Evolutionary conservation across 495 filamentous ascomycete genomes (phyloP), one percentile per base, ranked within the genome.

Genomic region (Pyrenopolyporus hunteri): DNA sequence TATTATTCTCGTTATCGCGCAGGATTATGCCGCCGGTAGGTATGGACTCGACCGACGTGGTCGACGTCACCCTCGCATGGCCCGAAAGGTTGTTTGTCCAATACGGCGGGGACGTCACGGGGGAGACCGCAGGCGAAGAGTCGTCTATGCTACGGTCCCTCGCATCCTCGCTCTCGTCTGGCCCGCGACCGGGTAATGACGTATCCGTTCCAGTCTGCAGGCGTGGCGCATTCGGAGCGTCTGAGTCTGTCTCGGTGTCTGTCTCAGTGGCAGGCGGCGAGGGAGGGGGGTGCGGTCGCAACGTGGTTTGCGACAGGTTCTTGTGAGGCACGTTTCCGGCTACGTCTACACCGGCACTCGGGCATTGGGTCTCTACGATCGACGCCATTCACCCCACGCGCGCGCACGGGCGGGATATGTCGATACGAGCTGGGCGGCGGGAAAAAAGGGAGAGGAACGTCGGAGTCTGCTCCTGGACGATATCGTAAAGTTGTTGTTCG

Each of bases 1-100:
- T 74, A 51, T 73, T 73, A 17, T 64, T 75, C 55, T 81, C 79
- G 68, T 83, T 83, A 57, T 85, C 82, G 33, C 74, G 77, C 40
- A 85, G 65, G 11, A 73, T 80, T 46, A 85, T 85, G 22, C 75
- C 80, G 19, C 79, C 79, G 2, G 64, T 58, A 0, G 72, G 68
- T 10, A 76, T 61, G n/a, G 79, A 81, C 19, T 82, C 79, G 47
- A 67, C 67, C 4, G 80, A 83, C 5, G 74, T 56, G 50, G 62
- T 80, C 9, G 81, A 79, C 6, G 71, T 26, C 7, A 55, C 68
- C 2, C 73, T 53, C 23, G 66, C 53, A 25, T 69, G 72, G 56
- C 32, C 43, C 2, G 35, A n/a, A 11, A 37, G 32, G 16, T 40
- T 43, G 26, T 60, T 51, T 16, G 48, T 51, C 63, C 63, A 66